phyloP scores from a whole-genome alignment of 352 stramenopile species.

The Phytophthora idaei region DNA sequence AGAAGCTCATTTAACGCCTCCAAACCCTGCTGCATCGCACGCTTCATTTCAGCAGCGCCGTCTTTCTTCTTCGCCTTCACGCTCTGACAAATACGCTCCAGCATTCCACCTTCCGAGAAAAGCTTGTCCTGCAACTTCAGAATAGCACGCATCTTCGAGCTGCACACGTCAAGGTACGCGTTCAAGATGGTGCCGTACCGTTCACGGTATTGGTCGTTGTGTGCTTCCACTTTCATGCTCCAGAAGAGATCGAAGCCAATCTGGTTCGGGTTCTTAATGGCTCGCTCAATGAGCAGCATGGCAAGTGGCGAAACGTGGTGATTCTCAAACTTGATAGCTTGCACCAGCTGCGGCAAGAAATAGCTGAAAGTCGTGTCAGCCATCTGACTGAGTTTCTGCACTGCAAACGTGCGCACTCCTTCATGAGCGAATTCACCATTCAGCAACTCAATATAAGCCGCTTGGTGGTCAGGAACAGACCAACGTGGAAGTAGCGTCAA shows the following conservation, averaged over 20 bases:
- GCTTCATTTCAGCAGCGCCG: slow-evolving; percentile 83
- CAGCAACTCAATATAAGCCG: slow-evolving; percentile 85
- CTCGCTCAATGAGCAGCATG: slow-evolving; percentile 86
- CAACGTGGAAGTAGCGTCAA: slow-evolving; percentile 72
- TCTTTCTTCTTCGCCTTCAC: slow-evolving; percentile 88
- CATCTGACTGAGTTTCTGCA: slow-evolving; percentile 81
- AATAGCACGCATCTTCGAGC: slow-evolving; percentile 92
- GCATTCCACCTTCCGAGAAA: slow-evolving; percentile 80
- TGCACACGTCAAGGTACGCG: slow-evolving; percentile 86
- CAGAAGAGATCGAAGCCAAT: slow-evolving; percentile 92
- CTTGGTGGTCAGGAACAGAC: slow-evolving; percentile 71
- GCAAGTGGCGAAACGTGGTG: slow-evolving; percentile 80
- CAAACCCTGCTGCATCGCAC: slow-evolving; percentile 79
- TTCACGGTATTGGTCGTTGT: slow-evolving; percentile 82
- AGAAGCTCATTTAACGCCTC: slow-evolving; percentile 85
- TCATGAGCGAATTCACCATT: slow-evolving; percentile 83
- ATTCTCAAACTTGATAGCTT: slow-evolving; percentile 91
- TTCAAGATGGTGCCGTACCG: slow-evolving; percentile 85
- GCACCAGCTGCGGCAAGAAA: slow-evolving; percentile 88
- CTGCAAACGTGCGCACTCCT: slow-evolving; percentile 74
- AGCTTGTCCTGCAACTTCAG: slow-evolving; percentile 90
- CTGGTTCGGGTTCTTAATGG: slow-evolving; percentile 87
- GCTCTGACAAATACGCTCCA: slow-evolving; percentile 82
- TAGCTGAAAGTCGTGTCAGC: slow-evolving; percentile 89
- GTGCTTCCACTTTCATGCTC: slow-evolving; percentile 89